Conservation (phyloP, 140 eudicot genomes). For the Cichorium intybus region DNA sequence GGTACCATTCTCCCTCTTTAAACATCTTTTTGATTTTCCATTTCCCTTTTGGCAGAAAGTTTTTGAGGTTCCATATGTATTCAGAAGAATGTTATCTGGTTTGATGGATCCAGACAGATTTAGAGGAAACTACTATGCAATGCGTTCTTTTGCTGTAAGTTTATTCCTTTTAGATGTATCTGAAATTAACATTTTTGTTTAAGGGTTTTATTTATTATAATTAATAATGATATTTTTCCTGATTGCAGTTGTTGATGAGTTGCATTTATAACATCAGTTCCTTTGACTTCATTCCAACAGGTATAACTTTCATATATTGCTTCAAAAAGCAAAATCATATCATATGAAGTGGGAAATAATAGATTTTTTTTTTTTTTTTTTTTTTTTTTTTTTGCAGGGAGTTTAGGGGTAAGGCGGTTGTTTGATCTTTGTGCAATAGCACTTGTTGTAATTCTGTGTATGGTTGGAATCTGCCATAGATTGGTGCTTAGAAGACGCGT, state of each 20-base stretch:
- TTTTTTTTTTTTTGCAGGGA: conserved; percentile 18
- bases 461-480: conserved; percentile 48
- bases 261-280: conserved; percentile 41
- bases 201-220: not conserved
- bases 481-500: conserved; percentile 40
- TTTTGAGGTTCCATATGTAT: conserved; percentile 39
- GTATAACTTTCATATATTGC: conserved; percentile 18
- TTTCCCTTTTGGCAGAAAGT: conserved; percentile 36
- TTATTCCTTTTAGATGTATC: not conserved
- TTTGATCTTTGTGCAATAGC: conserved; percentile 49
- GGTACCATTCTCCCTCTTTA: not conserved
- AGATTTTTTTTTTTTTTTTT: not conserved
- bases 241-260: conserved; percentile 44
- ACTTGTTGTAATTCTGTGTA: conserved; percentile 37
- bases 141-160: conserved; percentile 55
- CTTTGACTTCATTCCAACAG: conserved; percentile 52
- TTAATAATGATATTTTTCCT: not conserved
- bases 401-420: conserved; percentile 31
- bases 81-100: conserved; percentile 35
- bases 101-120: conserved; percentile 50
- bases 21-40: not conserved
- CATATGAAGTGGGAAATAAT: too few relatives aligned
- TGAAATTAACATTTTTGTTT: not conserved
- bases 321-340: too few relatives aligned
- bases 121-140: conserved; percentile 42